Base-by-base conservation (phyloP, 768 basidiomycete species). In the Pisolithus orientalis region DNA sequence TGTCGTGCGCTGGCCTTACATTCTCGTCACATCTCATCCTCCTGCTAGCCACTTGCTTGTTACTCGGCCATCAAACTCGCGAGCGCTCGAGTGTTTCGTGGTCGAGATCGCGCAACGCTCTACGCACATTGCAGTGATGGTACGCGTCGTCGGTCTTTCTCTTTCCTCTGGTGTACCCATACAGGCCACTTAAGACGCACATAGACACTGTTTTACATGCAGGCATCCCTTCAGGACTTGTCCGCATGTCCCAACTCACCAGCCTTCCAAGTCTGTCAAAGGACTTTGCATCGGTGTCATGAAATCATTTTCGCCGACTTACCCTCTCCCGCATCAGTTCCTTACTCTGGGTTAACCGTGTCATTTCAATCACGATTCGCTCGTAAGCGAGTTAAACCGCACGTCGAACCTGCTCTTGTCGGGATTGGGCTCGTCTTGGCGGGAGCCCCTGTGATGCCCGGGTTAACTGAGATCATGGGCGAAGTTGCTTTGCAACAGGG, bases 171-270 rank as follows among this genome's bases (percentile, higher is more conserved):
- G 34, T 13, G 5, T 34, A 34, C 34, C 34, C 40, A 54, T 50
- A 24, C 21, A 49, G 46, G 50, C 42, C 42, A 39, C 49, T 47
- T 46, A 14, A 59, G 45, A 27, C 24, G 27, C 46, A 24, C 25
- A 7, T 64, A 94, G 93, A 97, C 96, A 0, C 72, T 99, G 43
- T 98, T 95, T 94, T 96, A 94, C 70, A 94, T 98, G 87, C 96
- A 98, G 80, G 91, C 95, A 14, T 84, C 89, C 27, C 76, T 99
- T 17, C 82, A 81, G 52, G 96, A 99, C 68, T 75, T 97, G 7
- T 79, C 54, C 44, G 53, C 59, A 9, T 40, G 61, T 69, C 43
- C 76, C 13, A 79, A 82, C 45, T 85, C 91, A 3, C 79, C 72
- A 40, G 90, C 93, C 1, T 97, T 97, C 70, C 73, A 82, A 45